Base-by-base conservation (phyloP, 2,329 filamentous ascomycete species). In the Colletotrichum higginsianum region DNA sequence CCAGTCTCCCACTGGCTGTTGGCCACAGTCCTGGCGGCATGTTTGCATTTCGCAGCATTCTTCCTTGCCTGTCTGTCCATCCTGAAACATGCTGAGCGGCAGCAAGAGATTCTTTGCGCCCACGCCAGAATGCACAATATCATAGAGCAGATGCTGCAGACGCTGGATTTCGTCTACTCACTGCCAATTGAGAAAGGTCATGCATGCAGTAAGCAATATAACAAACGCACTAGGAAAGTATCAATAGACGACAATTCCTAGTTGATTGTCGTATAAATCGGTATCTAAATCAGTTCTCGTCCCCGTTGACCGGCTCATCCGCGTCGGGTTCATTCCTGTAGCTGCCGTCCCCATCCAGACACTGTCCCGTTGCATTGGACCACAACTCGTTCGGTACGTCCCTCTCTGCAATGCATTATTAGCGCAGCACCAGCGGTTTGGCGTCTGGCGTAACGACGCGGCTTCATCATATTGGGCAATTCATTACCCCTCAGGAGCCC, bases 21-120 rank as follows among this genome's bases (percentile, higher is more conserved):
- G 30, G 2, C 30, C 30, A 35, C 9, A 35, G 30, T 35, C 11
- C 21, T 52, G 60, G 26, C 38, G 35, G 18, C 49, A n/a, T 26
- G 47, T 26, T 46, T 63, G 49, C 21, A 63, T 35, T 42, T 55
- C 21, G 21, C 21, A 23, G 18, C 26, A 68, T 52, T 61, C 66
- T 50, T 68, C 66, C 66, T 50, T 68, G 66, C 66, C 52, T 52
- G 23, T 58, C 35, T 52, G 60, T 12, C 44, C 40, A 30, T 40
- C 35, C 50, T 68, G 66, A 69, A 69, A 69, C 66, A 66, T 57
- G 35, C n/a, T 11, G 61, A 68, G 66, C 46, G 61, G 58, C 58
- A 62, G 60, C 57, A 52, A 62, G 26, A 63, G 40, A 67, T 38
- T 63, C 42, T 30, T 9, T 9, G 30, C 30, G 11, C 30, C 8